Evolutionary conservation across 371 early-diverging fungal species (phyloP).

Genomic region (Circinella umbellata): DNA sequence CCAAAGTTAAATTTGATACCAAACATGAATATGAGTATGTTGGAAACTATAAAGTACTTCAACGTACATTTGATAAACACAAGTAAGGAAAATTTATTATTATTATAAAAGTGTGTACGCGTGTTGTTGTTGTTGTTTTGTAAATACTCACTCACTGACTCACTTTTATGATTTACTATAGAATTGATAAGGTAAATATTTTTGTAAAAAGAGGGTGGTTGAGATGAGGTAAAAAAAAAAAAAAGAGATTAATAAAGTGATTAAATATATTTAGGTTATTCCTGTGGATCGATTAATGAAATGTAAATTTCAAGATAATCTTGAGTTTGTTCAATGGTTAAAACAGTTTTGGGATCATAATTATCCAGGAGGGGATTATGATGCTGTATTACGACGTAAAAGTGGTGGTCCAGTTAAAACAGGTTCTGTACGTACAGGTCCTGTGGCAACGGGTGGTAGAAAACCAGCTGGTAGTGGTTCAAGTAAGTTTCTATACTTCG

Average conservation of each 20-base stretch:
- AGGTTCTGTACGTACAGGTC: constrained; percentile 21
- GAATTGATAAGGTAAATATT: constrained; percentile 23
- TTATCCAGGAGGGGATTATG: constrained; percentile 82
- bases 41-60: constrained; percentile 90
- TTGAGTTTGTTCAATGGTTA: constrained; percentile 95
- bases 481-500: neutral
- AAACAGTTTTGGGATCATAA: constrained; percentile 88
- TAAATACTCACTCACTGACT: neutral
- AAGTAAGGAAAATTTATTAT: constrained; percentile 44
- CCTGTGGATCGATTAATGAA: constrained; percentile 87
- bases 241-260: too few relatives aligned
- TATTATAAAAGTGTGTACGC: neutral
- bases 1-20: constrained; percentile 88
- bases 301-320: constrained; percentile 95
- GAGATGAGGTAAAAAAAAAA: neutral
- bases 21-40: constrained; percentile 93
- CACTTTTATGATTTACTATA: neutral
- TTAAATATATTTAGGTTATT: constrained; percentile 53
- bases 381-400: constrained; percentile 79
- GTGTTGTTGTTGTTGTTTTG: neutral
- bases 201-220: neutral
- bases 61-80: constrained; percentile 80
- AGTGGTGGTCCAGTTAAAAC: constrained; percentile 37
- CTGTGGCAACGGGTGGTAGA: constrained; percentile 9
- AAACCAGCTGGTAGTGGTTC: constrained; percentile 16